A percentile compares a stretch with the other conserved stretches of the same genome.
These are phyloP conservation scores for Amniculicola lignicola DNA, from an alignment of 495 filamentous ascomycete genomes.

Conservation along the genomic window DNA sequence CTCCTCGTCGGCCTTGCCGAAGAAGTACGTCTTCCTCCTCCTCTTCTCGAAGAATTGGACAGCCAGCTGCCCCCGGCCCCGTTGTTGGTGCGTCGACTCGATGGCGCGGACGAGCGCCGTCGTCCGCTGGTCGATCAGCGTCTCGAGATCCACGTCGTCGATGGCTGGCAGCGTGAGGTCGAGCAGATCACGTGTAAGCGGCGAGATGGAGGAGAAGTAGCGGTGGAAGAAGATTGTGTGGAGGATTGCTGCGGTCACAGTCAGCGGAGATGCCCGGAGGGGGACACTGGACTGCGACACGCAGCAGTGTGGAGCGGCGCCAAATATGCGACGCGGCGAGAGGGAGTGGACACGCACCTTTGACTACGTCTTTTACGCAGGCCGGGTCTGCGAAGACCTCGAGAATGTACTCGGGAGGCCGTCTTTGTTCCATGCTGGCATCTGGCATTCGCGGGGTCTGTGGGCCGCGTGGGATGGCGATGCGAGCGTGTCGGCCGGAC, in stretches of 20 bases:
- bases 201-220: conserved; percentile 82
- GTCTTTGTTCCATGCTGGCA: conserved; percentile 42
- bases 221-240: conserved; percentile 99
- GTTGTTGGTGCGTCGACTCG: conserved; percentile 35
- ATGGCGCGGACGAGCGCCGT: conserved; percentile 65
- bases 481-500: background rate
- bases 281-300: background rate
- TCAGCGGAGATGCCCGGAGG: conserved; percentile 1
- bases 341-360: conserved; percentile 57
- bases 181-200: conserved; percentile 83
- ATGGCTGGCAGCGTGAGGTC: conserved; percentile 88
- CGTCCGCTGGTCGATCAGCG: conserved; percentile 84
- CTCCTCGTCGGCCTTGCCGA: conserved; percentile 79
- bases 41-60: conserved; percentile 96
- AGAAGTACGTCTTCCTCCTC: conserved; percentile 64
- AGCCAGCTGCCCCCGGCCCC: conserved; percentile 71
- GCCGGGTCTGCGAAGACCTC: conserved; percentile 46
- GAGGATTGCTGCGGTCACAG: conserved; percentile 64
- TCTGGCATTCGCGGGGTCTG: conserved; percentile 28
- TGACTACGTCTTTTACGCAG: conserved; percentile 80
- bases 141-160: conserved; percentile 85
- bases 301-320: background rate
- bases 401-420: conserved; percentile 42
- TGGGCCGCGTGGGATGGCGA: too few species aligned
- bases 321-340: background rate